These are phyloP conservation scores for Penicillium coffeae DNA, from an alignment of 495 filamentous ascomycete genomes.

Conservation along the genomic window DNA sequence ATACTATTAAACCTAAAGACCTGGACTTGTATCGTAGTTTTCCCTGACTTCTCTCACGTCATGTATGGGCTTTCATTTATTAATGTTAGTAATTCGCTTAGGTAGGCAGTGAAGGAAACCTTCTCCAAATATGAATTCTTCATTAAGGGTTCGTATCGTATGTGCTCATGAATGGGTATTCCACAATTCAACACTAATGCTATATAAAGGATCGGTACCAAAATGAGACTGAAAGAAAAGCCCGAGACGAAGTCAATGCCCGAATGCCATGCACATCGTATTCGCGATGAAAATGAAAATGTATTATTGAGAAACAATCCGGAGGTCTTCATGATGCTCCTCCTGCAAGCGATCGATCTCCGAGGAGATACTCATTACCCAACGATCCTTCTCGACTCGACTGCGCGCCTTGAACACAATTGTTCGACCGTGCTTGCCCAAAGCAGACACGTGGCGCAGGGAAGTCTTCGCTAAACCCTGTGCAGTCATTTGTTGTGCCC, in stretches of 20 bases:
- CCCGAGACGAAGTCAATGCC: not conserved
- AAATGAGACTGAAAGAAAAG: not conserved
- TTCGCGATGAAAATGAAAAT: constrained; percentile 4
- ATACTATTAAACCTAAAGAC: too few species aligned
- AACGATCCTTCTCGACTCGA: constrained; percentile 69
- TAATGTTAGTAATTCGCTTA: too few species aligned
- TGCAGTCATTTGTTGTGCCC: constrained; percentile 43
- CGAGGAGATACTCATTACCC: constrained; percentile 68
- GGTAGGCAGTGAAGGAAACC: too few species aligned
- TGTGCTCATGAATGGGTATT: too few species aligned
- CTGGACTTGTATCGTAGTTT: too few species aligned
- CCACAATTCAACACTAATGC: too few species aligned
- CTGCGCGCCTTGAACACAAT: constrained; percentile 70
- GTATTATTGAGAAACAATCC: constrained; percentile 44
- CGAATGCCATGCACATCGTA: constrained; percentile 1
- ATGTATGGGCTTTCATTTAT: too few species aligned
- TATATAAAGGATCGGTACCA: not conserved
- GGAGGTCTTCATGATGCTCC: constrained; percentile 53
- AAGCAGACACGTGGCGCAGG: constrained; percentile 48
- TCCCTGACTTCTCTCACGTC: too few species aligned
- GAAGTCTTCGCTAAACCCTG: constrained; percentile 40
- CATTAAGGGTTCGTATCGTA: not conserved
- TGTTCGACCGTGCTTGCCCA: constrained; percentile 61
- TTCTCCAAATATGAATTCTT: too few species aligned
- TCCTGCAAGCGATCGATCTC: constrained; percentile 69